Conservation (phyloP, 2,329 filamentous ascomycete species). For the Trichoderma afroharzianum region DNA sequence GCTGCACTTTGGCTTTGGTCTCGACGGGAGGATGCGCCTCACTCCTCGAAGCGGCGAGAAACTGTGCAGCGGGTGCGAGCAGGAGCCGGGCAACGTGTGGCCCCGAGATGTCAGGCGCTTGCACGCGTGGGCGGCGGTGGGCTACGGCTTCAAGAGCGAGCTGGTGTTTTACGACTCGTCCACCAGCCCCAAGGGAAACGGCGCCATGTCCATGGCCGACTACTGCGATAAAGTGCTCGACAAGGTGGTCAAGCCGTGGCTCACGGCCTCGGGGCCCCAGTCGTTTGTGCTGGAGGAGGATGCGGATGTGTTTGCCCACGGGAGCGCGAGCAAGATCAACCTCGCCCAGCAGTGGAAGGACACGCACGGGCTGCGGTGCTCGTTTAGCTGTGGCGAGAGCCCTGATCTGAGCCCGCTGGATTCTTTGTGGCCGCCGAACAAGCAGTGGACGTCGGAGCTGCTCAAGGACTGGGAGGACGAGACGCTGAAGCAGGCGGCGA, state of each 20-base stretch:
- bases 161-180: constrained; percentile 37
- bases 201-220: constrained; percentile 33
- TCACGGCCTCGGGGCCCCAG: constrained; percentile 21
- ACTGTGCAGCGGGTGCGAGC: constrained; percentile 29
- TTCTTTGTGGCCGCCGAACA: constrained; percentile 33
- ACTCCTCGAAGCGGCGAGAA: constrained; percentile 34
- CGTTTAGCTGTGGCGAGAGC: constrained; percentile 37
- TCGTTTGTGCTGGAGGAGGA: constrained; percentile 36
- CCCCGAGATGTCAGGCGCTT: constrained; percentile 33
- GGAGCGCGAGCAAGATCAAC: constrained; percentile 35
- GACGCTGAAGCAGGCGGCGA: constrained; percentile 31
- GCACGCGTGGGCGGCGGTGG: constrained; percentile 36
- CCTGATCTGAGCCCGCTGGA: constrained; percentile 37
- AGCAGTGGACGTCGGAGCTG: constrained; percentile 32
- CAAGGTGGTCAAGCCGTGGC: constrained; percentile 34
- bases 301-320: constrained; percentile 34
- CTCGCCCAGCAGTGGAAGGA: constrained; percentile 37
- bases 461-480: constrained; percentile 33
- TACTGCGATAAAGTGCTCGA: constrained; percentile 35
- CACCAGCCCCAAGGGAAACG: constrained; percentile 31
- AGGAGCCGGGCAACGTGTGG: constrained; percentile 28
- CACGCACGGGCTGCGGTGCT: constrained; percentile 28
- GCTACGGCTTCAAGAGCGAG: constrained; percentile 37
- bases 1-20: constrained; percentile 38
- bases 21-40: constrained; percentile 35